These are phyloP conservation scores for Pseudoturritis turrita DNA, from an alignment of 345 rosid species.

Conservation along the genomic window DNA sequence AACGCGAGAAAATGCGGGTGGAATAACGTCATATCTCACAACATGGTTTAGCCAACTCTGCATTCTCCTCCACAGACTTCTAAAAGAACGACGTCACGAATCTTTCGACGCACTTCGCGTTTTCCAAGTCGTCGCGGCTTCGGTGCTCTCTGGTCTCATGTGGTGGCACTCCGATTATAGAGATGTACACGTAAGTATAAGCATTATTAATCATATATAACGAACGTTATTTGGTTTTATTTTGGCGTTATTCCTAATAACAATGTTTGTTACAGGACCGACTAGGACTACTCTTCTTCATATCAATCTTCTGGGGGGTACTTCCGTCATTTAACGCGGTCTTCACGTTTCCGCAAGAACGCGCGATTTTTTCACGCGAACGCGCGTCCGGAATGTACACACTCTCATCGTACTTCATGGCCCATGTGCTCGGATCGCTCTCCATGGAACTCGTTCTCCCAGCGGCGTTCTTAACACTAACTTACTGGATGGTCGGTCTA, in stretches of 20 bases:
- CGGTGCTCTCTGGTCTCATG: conserved; percentile 66
- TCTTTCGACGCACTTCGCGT: conserved; percentile 65
- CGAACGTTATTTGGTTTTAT: not conserved
- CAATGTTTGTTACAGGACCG: conserved; percentile 49
- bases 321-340: conserved; percentile 80
- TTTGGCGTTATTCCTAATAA: not conserved
- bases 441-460: conserved; percentile 95
- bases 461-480: conserved; percentile 48
- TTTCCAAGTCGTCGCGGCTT: conserved; percentile 73
- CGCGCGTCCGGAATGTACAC: conserved; percentile 89
- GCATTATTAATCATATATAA: not conserved
- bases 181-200: conserved; percentile 38
- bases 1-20: conserved; percentile 14
- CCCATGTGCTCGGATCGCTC: conserved; percentile 71
- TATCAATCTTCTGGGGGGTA: conserved; percentile 92
- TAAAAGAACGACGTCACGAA: conserved; percentile 82
- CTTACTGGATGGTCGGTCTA: conserved; percentile 86
- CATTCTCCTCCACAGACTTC: conserved; percentile 73
- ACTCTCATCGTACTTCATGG: conserved; percentile 88
- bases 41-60: conserved; percentile 71
- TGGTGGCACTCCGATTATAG: conserved; percentile 89
- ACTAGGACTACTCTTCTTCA: conserved; percentile 79
- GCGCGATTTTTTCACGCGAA: conserved; percentile 65
- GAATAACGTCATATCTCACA: conserved; percentile 18
- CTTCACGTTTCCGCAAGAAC: conserved; percentile 92